Evolutionary conservation across 306 rosid genomes (phyloP), one percentile per base, ranked within the genome.

Genomic region (Cucurbita argyrosperma): DNA sequence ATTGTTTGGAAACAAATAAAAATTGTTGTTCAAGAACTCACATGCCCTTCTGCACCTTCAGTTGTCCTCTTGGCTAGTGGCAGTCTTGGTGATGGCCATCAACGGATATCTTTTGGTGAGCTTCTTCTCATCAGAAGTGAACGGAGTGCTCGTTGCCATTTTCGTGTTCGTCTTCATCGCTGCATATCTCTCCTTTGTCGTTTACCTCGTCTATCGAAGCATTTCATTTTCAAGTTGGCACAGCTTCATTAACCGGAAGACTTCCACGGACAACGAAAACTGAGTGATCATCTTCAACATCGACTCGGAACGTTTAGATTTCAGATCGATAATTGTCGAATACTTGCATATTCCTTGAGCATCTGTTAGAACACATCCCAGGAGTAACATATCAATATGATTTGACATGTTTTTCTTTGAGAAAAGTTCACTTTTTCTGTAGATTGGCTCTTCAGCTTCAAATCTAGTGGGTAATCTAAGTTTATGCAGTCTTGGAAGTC

Each of bases 91-190:
- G 87, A 95, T 91, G 53, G 83, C 83, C 73, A 95, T 95, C 61
- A 95, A 95, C 54, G 99, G 97, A 54, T 91, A 95, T 83, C 92
- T 95, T 26, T 73, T 91, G 85, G 47, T 89, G 74, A 92, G 87
- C 51, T 95, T 89, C 92, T 83, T 95, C 87, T 77, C 88, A 9
- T 42, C 84, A 14, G 96, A 91, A 80, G 97, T 84, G 82, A 84
- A 71, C 4, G 96, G 99, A 63, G 79, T 74, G 54, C 40, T 75
- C 35, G 10, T 88, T 18, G 63, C 79, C 67, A 13, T 79, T 14
- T 7, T 76, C 11, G 82, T 89, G 42, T 71, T 70, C 7, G 73
- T 73, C 40, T 76, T 89, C 72, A 82, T 90, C 10, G 85, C 87
- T 39, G 96, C 89, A 0, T 91, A 91, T 79, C 76, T 86, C 43